Evolutionary conservation across 164 flowering plant genomes (phyloP), one percentile per base, ranked within the genome.

Genomic region (Aristolochia fimbriata): DNA sequence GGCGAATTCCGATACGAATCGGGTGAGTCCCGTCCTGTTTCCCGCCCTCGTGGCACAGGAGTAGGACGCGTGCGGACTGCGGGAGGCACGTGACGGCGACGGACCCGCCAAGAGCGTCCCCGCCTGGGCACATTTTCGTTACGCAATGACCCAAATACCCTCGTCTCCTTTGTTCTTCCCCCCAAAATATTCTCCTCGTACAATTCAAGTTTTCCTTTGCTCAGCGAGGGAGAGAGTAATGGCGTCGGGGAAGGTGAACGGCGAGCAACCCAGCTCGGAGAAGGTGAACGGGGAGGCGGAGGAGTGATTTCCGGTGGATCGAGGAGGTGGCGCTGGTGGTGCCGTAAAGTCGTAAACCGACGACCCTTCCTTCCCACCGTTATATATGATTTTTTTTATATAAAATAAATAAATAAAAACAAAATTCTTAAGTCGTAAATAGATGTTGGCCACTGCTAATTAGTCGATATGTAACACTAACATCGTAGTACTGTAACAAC

Each of bases 261-360:
- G 3, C 30, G 30, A 27, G 5, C 3, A 27, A 5, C 58, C 62
- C 63, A 47, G 22, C 46, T 55, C 62, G 49, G 45, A 53, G 43
- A 43, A 43, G n/a, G 27, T 25, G 21, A 15, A 56, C 41, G 51
- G 47, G 55, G 20, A 41, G 30, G 21, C n/a, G 2, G 41, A 46
- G 2, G 77, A 80, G 30, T 64, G 72, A 16, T 74, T 71, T 30
- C 67, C 85, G 43, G 72, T 88, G 25, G 98, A 3, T 31, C 37
- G 5, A 91, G 68, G 96, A 91, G 64, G 98, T 91, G 24, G 85
- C 92, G 0, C 70, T 88, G 52, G 89, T 86, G 5, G 98, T 91
- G 51, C 95, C 7, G 37, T 31, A 3, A 12, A 12, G 51, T 4
- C 98, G 21, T 94, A 83, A 65, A 88, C 95, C 0, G 98, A 91